Evolutionary conservation across 1,139 yeast genomes (phyloP), one percentile per base, ranked within the genome.

Genomic region (Diutina pseudorugosa): DNA sequence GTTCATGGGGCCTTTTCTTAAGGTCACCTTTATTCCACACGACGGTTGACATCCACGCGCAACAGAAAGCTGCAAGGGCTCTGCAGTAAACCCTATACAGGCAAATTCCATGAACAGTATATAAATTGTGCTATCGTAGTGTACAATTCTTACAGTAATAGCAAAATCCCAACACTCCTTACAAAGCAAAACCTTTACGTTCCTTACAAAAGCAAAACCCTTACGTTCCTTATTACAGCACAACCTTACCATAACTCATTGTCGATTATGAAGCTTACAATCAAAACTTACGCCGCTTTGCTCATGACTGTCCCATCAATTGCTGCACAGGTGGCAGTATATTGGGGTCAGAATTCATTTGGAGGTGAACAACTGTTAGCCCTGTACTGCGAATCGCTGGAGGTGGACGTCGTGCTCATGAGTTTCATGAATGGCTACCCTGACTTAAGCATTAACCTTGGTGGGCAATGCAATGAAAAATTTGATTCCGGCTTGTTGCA

Each of bases 261-360:
- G n/a, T 30, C 6, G 21, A 45, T 11, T 7, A 16, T 45, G 49
- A 25, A 30, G 4, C 3, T 30, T 30, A 30, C 12, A 4, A 14
- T 12, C n/a, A 30, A 12, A 30, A 9, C 8, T 11, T 30, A 14
- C n/a, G 36, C n/a, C n/a, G 36, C 36, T 30, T 30, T 30, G 36
- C 36, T 30, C 2, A 11, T 27, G 40, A 41, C 49, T 18, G 20
- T 27, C 21, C 36, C 36, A 2, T 16, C 49, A 18, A 33, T 25
- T 7, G 4, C 41, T 9, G 49, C 49, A 8, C 36, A 27, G n/a
- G 25, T 88, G 50, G 96, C 84, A 33, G 76, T 87, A 14, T 89
- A 89, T 68, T 90, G 96, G 96, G 97, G 97, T 50, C 97, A 90
- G 68, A 80, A 83, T 62, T 82, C 94, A 16, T 85, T 80, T 40